A percentile compares a stretch with the other conserved stretches of the same genome.
Evolutionary conservation across 306 rosid genomes (phyloP).

Genomic region (Vigna reflexopilosa): DNA sequence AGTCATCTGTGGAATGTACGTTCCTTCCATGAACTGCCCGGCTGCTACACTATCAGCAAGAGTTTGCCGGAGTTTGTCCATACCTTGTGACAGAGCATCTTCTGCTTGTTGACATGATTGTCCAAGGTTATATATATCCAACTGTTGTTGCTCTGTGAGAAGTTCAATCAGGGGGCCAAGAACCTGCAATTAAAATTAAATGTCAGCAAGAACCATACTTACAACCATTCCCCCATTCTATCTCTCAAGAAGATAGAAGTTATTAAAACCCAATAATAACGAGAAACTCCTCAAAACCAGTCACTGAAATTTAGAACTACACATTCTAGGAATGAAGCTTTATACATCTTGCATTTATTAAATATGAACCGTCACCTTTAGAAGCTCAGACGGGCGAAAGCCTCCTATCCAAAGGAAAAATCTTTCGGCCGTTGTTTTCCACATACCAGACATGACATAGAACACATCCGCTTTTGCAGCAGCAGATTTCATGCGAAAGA

Average conservation of each 20-base stretch:
- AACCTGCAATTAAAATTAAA: conserved; percentile 63
- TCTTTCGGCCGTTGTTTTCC: conserved; percentile 92
- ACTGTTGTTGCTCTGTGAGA: conserved; percentile 67
- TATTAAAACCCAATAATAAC: neutral
- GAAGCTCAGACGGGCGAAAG: conserved; percentile 95
- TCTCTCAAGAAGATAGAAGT: conserved; percentile 7
- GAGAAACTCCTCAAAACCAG: neutral
- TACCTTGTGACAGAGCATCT: conserved; percentile 95
- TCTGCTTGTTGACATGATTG: conserved; percentile 97
- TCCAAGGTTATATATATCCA: conserved; percentile 68
- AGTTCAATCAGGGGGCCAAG: conserved; percentile 77
- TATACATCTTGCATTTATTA: neutral
- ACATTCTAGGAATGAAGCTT: conserved; percentile 13
- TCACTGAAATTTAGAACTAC: conserved; percentile 7
- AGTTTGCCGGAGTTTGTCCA: conserved; percentile 83
- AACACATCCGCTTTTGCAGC: conserved; percentile 94
- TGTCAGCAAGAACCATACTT: neutral
- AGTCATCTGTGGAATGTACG: conserved; percentile 62
- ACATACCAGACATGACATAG: conserved; percentile 90
- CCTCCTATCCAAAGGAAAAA: conserved; percentile 99
- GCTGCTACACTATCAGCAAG: conserved; percentile 77
- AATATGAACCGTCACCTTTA: conserved; percentile 66
- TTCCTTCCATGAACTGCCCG: conserved; percentile 70
- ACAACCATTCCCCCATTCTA: neutral
- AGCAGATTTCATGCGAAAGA: conserved; percentile 79